Evolutionary conservation across 2,329 filamentous ascomycete species (phyloP).

Genomic region (Ascochyta lentis): DNA sequence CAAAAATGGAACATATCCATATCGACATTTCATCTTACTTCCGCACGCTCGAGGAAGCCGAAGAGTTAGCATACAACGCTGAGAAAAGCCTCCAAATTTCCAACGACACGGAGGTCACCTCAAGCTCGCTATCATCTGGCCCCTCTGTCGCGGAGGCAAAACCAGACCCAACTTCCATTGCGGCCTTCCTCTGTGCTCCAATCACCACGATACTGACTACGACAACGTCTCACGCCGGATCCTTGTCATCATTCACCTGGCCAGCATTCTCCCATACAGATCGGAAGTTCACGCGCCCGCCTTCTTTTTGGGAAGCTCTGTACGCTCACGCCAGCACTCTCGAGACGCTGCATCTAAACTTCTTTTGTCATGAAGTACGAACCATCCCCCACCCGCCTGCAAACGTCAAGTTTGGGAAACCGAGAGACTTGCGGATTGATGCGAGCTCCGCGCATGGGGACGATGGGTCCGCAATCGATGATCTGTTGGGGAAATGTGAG

Average conservation of each 20-base stretch:
- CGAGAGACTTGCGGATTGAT: not conserved
- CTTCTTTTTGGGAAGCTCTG: not conserved
- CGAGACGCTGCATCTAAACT: not conserved
- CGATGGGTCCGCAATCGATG: not conserved
- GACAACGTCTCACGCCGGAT: not conserved
- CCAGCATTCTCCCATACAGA: not conserved
- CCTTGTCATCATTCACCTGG: not conserved
- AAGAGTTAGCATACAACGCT: not conserved
- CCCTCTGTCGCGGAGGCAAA: not conserved
- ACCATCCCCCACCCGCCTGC: not conserved
- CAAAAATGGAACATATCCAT: not conserved
- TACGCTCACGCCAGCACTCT: not conserved
- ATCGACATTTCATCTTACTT: not conserved
- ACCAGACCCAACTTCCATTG: not conserved
- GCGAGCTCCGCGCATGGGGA: not conserved
- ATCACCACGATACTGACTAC: not conserved
- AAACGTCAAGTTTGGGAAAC: not conserved
- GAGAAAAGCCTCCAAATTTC: not conserved
- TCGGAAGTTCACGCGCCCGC: not conserved
- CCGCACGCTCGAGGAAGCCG: not conserved
- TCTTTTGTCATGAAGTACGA: slow-evolving; percentile 3
- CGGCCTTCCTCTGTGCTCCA: not conserved
- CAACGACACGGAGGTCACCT: not conserved
- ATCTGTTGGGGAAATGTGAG: not conserved
- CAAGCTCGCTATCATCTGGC: too few species aligned